phyloP scores from a whole-genome alignment of 1,284 basidiomycete species.

The Rhodofomes roseus region DNA sequence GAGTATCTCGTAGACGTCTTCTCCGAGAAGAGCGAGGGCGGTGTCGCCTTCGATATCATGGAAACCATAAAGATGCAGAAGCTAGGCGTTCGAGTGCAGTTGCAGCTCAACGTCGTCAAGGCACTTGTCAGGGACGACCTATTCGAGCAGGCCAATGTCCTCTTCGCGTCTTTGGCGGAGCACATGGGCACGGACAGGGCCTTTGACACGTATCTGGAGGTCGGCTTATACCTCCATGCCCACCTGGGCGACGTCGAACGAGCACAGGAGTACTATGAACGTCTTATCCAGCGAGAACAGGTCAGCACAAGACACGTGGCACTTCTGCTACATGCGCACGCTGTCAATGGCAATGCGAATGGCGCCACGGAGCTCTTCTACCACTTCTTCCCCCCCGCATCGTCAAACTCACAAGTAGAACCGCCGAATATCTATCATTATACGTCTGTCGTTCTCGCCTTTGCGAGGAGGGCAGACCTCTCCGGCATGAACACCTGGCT shows the following conservation, averaged over 20 bases:
- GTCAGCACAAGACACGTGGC: conserved; percentile 32
- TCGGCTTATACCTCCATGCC: conserved; percentile 49
- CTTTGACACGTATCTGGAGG: conserved; percentile 33
- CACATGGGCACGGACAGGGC: conserved; percentile 9
- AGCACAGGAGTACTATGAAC: conserved; percentile 42
- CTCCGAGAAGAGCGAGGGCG: conserved; percentile 27
- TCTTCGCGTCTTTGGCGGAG: conserved; percentile 31
- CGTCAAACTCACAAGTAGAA: conserved; percentile 8
- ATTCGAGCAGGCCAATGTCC: conserved; percentile 40
- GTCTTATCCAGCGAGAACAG: conserved; percentile 30
- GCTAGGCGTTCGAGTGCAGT: conserved; percentile 25
- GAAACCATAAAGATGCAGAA: conserved; percentile 36
- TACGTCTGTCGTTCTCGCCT: conserved; percentile 53
- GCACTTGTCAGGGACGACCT: conserved; percentile 39
- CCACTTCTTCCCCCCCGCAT: conserved; percentile 42
- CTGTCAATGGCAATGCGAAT: conserved; percentile 39
- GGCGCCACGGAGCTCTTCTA: conserved; percentile 50
- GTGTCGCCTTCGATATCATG: conserved; percentile 42
- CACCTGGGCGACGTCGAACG: conserved; percentile 44
- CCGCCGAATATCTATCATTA: conserved; percentile 47
- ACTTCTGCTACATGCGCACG: conserved; percentile 53
- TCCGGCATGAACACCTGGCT: conserved; percentile 57
- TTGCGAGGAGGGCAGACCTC: conserved; percentile 47
- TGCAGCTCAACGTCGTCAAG: conserved; percentile 39
- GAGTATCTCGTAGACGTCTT: conserved; percentile 40